Evolutionary conservation across 2,329 filamentous ascomycete genomes (phyloP), one percentile per base, ranked within the genome.

Genomic region (Penicillium sp.): DNA sequence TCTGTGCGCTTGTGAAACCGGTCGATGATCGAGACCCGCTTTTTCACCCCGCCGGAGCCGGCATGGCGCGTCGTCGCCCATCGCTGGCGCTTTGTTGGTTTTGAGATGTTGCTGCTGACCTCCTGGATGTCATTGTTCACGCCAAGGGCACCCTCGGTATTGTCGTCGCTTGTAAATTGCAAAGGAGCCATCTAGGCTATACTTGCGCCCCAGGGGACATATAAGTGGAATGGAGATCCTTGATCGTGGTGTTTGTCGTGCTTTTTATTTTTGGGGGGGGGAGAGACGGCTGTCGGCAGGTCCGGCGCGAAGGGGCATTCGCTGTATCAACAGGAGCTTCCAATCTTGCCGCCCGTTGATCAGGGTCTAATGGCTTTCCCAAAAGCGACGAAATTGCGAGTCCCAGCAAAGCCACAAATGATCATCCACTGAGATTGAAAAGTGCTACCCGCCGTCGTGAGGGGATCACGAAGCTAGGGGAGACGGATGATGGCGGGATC

Each of bases 21-120:
- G 61, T 86, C 84, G 61, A 93, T 81, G 54, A 97, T 84, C 39
- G 88, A 93, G 49, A 84, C 74, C 54, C 93, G 84, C 77, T 96
- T 97, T 66, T 81, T 78, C 58, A 79, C 76, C 55, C 86, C 88
- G 66, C 84, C 87, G 64, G 83, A 80, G 61, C 87, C 82, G 11
- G 84, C 83, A 68, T 87, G 81, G 67, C 89, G 88, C 63, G 90
- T 88, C n/a, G 93, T 97, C 13, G 93, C 91, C 93, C 93, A 97
- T 82, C 93, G 80, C 69, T 93, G 84, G 65, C 90, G 80, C 66
- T 91, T 89, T 24, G 84, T 85, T 7, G 80, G 77, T 53, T 78
- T 79, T 38, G 79, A 79, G 50, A 78, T 72, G 59, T 81, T 75
- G 57, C 71, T 77, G 46, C 42, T 53, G 28, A 58, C 54, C 50